Base-by-base conservation (phyloP, 1,284 basidiomycete species). In the Leccinum holopus region DNA sequence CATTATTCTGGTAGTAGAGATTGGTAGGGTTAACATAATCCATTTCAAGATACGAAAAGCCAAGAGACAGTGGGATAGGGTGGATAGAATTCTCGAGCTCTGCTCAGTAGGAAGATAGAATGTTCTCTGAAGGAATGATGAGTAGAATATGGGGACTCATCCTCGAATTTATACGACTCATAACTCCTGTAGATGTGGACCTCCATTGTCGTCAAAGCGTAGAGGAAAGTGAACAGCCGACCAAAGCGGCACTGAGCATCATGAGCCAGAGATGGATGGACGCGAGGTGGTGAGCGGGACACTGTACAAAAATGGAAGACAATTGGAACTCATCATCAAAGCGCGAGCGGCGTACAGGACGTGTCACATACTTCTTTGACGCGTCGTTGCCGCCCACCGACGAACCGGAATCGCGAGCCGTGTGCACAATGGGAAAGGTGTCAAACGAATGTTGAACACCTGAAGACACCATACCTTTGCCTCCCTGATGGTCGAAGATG, bases 201-300 rank as follows among this genome's bases (percentile, higher is more conserved):
- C 11, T 30, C 28, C 59, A 65, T 69, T 67, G 68, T 69, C 8
- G 49, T 58, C 66, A 67, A 69, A 72, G 68, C 68, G 62, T 54
- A 37, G n/a, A n/a, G 37, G 16, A 7, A 41, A 11, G 41, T 35
- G 25, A 35, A 1, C 59, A 21, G 12, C 47, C 5, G 25, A 52
- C 39, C 57, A 65, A 63, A 69, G 65, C 62, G 18, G 7, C 12
- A 39, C 18, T 33, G 49, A n/a, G n/a, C 3, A 41, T 10, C 44
- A 21, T 47, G 30, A 14, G n/a, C 8, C 10, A 9, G 25, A n/a
- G 35, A 4, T 28, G 16, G 37, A 39, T n/a, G 28, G 30, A 35
- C n/a, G 25, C n/a, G 7, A 14, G 12, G 9, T 16, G 5, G 3
- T 56, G 32, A 21, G 28, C 25, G 59, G 58, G n/a, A 35, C 2